These are phyloP conservation scores for Thalia dealbata DNA, from an alignment of 176 grass and related monocot genomes.

Conservation along the genomic window DNA sequence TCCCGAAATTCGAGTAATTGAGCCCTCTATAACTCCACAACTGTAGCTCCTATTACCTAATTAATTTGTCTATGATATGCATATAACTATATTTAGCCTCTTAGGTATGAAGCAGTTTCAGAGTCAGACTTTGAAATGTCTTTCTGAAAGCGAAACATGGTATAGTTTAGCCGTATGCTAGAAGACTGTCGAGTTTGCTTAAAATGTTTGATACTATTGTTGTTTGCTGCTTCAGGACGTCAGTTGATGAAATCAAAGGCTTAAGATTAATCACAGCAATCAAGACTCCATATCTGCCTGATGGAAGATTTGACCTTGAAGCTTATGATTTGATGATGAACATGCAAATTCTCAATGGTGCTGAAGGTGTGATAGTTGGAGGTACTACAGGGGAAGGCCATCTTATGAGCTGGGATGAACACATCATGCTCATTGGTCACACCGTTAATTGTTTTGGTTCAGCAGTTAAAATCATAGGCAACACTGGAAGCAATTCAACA, in stretches of 20 bases:
- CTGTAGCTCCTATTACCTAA: no score
- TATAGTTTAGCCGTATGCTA: neutral
- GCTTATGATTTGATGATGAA: constrained; percentile 78
- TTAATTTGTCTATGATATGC: no score
- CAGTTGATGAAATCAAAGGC: constrained; percentile 48
- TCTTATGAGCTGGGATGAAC: constrained; percentile 99
- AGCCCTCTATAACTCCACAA: no score
- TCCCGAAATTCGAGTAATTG: no score
- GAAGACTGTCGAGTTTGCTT: neutral
- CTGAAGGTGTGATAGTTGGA: constrained; percentile 83
- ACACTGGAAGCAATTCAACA: constrained; percentile 90
- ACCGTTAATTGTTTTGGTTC: constrained; percentile 95
- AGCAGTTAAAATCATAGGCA: constrained; percentile 83
- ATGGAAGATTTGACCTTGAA: constrained; percentile 96
- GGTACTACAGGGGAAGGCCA: constrained; percentile 90
- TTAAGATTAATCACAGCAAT: constrained; percentile 65
- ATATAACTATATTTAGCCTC: no score
- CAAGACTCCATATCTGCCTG: constrained; percentile 94
- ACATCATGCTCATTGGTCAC: constrained; percentile 94
- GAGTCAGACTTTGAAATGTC: neutral
- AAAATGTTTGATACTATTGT: neutral
- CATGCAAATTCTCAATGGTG: constrained; percentile 60
- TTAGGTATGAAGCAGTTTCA: neutral
- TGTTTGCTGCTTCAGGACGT: constrained; percentile 49
- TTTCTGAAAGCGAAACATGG: neutral